These are phyloP conservation scores for Phoma sp. DNA, from an alignment of 2,329 filamentous ascomycete species.

Conservation along the genomic window DNA sequence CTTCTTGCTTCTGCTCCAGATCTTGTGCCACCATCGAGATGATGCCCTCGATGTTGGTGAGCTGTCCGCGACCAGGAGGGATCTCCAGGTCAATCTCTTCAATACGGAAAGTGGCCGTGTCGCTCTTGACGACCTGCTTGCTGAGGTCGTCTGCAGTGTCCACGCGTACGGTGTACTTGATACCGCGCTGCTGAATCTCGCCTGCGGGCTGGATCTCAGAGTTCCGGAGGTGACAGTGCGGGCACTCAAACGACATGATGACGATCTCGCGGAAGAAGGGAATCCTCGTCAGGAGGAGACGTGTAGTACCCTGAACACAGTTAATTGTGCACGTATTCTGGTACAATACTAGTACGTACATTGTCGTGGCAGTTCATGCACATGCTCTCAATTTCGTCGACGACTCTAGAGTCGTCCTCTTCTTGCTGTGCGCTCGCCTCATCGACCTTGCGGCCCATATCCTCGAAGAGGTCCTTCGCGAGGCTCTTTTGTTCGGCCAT, in stretches of 20 bases:
- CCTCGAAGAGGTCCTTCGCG: conserved; percentile 58
- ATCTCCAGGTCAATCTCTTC: conserved; percentile 94
- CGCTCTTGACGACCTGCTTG: conserved; percentile 90
- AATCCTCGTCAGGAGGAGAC: conserved; percentile 87
- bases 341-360: conserved; percentile 31
- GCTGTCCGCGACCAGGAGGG: conserved; percentile 85
- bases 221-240: conserved; percentile 87
- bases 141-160: conserved; percentile 76
- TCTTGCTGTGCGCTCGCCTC: conserved; percentile 46
- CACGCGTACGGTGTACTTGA: conserved; percentile 81
- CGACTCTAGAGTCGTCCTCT: conserved; percentile 53
- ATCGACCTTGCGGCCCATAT: conserved; percentile 58
- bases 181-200: conserved; percentile 86
- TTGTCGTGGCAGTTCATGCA: conserved; percentile 63
- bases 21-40: conserved; percentile 80
- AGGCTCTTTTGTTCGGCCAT: conserved; percentile 49
- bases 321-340: conserved; percentile 23
- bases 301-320: conserved; percentile 73
- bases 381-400: conserved; percentile 61
- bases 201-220: conserved; percentile 94
- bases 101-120: conserved; percentile 83
- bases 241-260: conserved; percentile 94
- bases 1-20: conserved; percentile 80
- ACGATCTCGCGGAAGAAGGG: conserved; percentile 98
- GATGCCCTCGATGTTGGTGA: conserved; percentile 92